Base-by-base conservation (phyloP, 1,284 basidiomycete genomes). In the Athelia sp. region DNA sequence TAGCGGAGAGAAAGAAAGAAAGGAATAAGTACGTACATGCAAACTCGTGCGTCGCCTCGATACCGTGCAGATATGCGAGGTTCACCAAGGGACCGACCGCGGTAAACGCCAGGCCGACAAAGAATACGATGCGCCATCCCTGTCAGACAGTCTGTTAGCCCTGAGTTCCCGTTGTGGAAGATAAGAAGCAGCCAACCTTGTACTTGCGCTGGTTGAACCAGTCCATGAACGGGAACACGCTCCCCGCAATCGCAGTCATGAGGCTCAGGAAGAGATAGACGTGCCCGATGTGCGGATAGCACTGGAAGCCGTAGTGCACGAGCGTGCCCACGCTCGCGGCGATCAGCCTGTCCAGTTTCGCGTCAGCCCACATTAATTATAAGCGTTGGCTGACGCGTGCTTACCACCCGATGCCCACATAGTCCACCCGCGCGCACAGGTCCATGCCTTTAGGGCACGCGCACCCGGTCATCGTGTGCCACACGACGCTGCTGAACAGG, bases 141-240 rank as follows among this genome's bases (percentile, higher is more conserved):
- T 92, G 58, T 9, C 26, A 40, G 29, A 29, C 26, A 29, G 26
- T 29, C 26, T 6, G 26, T 13, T 29, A 29, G 6, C 26, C 6
- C 6, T 29, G 13, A 6, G 26, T 13, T 13, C 26, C 4, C 13
- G 26, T 6, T 4, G 26, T 29, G 26, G 26, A 29, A 29, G 26
- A 29, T 6, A 4, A 29, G 6, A 2, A 24, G 36, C 6, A 26
- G 48, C 81, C 57, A 58, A 87, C 89, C 69, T 87, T 84, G 68
- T 93, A 85, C 61, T 81, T 72, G 32, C 77, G 70, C 59, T 84
- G 72, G 63, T 96, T 94, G 70, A 97, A 97, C 91, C 91, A 95
- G 14, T 74, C 65, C 68, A 86, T 85, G 75, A 95, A 96, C 8
- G 93, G 91, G 49, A 93, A 78, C 43, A 87, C 73, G 54, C 85